Conservation (phyloP, 495 filamentous ascomycete genomes). For the Trichoderma orchidacearum region DNA sequence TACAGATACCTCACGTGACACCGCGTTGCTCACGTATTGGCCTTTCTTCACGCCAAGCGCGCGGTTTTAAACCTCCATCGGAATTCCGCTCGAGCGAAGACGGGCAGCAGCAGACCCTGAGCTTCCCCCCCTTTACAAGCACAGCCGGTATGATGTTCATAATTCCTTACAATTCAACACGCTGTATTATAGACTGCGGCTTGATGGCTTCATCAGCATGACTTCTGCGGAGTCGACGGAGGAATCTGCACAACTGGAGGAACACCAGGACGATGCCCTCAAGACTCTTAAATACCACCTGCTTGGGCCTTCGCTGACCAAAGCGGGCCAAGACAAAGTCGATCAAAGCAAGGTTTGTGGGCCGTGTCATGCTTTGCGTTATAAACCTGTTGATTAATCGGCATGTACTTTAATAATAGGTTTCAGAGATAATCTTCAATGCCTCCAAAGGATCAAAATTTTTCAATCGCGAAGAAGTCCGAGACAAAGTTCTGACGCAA, state of each 20-base stretch:
- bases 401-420: constrained; percentile 24
- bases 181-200: not conserved
- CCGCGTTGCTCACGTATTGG: not conserved
- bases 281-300: constrained; percentile 47
- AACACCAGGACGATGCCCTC: not conserved
- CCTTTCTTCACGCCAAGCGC: not conserved
- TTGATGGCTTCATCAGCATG: not conserved
- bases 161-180: not conserved
- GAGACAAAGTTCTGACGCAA: constrained; percentile 68
- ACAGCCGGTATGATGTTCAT: not conserved
- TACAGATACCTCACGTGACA: too few species aligned
- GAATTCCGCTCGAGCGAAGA: not conserved
- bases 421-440: constrained; percentile 96
- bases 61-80: not conserved
- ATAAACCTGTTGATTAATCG: not conserved
- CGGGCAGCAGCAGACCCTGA: not conserved
- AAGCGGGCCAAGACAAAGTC: constrained; percentile 88
- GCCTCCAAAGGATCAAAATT: constrained; percentile 94
- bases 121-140: not conserved
- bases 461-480: constrained; percentile 80
- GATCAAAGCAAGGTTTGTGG: constrained; percentile 65
- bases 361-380: not conserved
- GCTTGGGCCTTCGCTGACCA: constrained; percentile 86
- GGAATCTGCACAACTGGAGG: not conserved
- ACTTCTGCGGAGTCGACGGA: not conserved